Evolutionary conservation across 345 rosid genomes (phyloP), one percentile per base, ranked within the genome.

Genomic region (Adansonia digitata): DNA sequence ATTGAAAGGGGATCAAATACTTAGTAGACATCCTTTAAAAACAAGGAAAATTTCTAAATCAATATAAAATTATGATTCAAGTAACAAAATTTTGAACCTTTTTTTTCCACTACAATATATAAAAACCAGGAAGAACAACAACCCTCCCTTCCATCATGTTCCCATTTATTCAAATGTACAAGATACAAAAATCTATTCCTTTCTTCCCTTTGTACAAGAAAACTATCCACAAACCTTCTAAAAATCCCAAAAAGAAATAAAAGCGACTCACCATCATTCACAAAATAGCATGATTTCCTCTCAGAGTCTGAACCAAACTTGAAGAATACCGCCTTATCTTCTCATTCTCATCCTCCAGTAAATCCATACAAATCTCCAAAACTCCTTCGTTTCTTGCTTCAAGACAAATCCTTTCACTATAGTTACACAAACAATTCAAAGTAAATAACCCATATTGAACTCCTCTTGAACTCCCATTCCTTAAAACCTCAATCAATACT

Each of bases 321-420:
- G 85, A 81, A 48, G 94, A 91, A 81, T 87, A 90, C 76, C 88
- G 90, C 77, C 89, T 82, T 72, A 91, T 77, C 88, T 91, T 92
- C 80, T 91, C 98, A 82, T 90, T 88, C 39, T 92, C 95, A 76
- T 86, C 90, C 80, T 86, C 90, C 86, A 86, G 67, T 77, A 91
- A 83, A 69, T 86, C 81, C 53, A 84, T 42, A 59, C 98, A 92
- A 37, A 86, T 81, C 83, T 88, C 93, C 53, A 91, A 77, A 65
- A 86, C 85, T 24, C 93, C 92, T 80, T 78, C 85, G 62, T 81
- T 88, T 70, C 73, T 73, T 13, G 84, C 89, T 56, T 88, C 85
- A 48, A 51, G 45, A n/a, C 87, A 77, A 17, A 88, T 56, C 62
- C 81, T 78, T 80, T 85, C 84, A 18, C 82, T 85, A 71, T 72